These are phyloP conservation scores for Debaryomyces udenii DNA, from an alignment of 1,139 yeast species.

Conservation along the genomic window DNA sequence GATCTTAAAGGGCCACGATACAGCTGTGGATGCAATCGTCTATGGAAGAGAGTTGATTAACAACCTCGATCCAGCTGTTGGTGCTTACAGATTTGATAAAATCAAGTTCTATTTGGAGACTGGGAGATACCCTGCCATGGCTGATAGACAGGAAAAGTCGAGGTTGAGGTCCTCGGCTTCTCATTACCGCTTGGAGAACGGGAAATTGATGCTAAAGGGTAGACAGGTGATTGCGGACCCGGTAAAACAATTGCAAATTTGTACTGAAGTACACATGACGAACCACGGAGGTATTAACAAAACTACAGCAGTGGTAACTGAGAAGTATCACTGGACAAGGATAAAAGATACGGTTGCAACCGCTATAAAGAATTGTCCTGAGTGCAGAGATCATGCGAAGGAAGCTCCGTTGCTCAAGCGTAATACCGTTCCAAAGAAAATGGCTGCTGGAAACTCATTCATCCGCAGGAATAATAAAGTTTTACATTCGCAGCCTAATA, in stretches of 20 bases:
- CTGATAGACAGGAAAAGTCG: slow-evolving; percentile 82
- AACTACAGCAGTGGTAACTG: slow-evolving; percentile 77
- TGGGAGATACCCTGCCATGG: slow-evolving; percentile 82
- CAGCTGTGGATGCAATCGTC: slow-evolving; percentile 79
- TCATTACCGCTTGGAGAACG: slow-evolving; percentile 71
- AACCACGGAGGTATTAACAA: slow-evolving; percentile 91
- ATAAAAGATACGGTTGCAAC: slow-evolving; percentile 86
- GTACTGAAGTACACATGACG: slow-evolving; percentile 67
- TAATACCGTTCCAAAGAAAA: slow-evolving; percentile 24
- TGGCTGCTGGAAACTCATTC: slow-evolving; percentile 14
- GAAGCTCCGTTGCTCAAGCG: slow-evolving; percentile 37
- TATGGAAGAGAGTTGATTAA: slow-evolving; percentile 63
- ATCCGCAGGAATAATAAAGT: slow-evolving; percentile 20
- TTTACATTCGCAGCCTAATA: slow-evolving; percentile 23
- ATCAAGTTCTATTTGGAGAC: slow-evolving; percentile 79
- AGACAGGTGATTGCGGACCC: slow-evolving; percentile 82
- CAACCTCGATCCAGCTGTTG: slow-evolving; percentile 51
- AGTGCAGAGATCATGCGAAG: slow-evolving; percentile 57
- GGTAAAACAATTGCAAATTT: slow-evolving; percentile 71
- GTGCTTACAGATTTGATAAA: slow-evolving; percentile 72
- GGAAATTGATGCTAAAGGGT: slow-evolving; percentile 75
- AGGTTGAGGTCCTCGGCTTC: slow-evolving; percentile 81
- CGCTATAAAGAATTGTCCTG: slow-evolving; percentile 75
- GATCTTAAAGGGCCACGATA: slow-evolving; percentile 77
- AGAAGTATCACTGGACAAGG: slow-evolving; percentile 87